phyloP scores from a whole-genome alignment of 192 early-diverging fungal genomes.

The Backusella westeae region DNA sequence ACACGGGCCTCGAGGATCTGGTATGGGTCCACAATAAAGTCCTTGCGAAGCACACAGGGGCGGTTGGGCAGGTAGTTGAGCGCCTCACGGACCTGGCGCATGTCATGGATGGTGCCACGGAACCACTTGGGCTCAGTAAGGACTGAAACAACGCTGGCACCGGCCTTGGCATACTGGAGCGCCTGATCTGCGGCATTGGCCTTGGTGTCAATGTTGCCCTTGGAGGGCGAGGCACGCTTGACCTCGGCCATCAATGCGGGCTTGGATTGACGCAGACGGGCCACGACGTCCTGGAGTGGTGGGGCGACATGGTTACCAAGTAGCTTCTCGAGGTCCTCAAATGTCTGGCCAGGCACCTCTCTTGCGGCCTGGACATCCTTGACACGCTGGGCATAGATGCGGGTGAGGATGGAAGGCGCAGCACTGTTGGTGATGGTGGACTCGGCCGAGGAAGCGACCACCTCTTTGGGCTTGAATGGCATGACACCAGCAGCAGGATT shows the following conservation, averaged over 20 bases:
- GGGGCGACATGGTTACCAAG: constrained; percentile 73
- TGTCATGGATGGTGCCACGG: constrained; percentile 89
- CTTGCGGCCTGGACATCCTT: constrained; percentile 74
- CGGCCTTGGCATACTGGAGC: constrained; percentile 79
- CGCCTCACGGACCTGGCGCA: constrained; percentile 78
- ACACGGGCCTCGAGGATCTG: constrained; percentile 94
- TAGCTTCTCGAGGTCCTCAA: constrained; percentile 63
- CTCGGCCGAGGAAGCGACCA: not conserved
- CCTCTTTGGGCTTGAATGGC: constrained; percentile 13
- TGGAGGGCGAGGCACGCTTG: constrained; percentile 95
- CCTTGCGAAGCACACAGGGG: constrained; percentile 94
- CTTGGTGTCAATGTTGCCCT: constrained; percentile 83
- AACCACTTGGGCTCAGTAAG: constrained; percentile 99
- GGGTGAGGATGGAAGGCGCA: constrained; percentile 70
- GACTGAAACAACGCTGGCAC: constrained; percentile 93
- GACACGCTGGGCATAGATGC: constrained; percentile 78
- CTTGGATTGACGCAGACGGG: constrained; percentile 58
- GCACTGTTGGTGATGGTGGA: constrained; percentile 31
- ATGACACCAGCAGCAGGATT: constrained; percentile 50
- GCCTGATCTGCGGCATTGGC: constrained; percentile 90
- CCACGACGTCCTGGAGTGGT: constrained; percentile 73
- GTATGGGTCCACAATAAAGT: constrained; percentile 93
- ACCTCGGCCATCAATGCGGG: constrained; percentile 92
- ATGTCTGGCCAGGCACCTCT: constrained; percentile 68
- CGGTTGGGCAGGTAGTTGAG: constrained; percentile 62